phyloP scores from a whole-genome alignment of 306 rosid genomes.

The Prunus mume region DNA sequence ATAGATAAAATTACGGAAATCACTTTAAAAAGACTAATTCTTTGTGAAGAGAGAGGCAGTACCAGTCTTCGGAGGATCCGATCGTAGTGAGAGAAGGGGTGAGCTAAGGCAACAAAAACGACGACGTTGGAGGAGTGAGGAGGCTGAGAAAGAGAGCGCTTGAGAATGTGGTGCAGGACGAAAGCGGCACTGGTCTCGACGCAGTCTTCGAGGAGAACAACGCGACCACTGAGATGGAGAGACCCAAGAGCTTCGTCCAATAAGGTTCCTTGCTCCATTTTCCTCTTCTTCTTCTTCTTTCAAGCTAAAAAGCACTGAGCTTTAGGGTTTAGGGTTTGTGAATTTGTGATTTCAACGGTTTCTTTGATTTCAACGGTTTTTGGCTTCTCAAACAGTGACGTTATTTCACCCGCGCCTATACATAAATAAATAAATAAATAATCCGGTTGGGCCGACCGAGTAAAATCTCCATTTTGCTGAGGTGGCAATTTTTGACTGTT shows the following conservation, averaged over 20 bases:
- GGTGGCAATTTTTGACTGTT: too few relatives aligned
- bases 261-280: slow-evolving; percentile 46
- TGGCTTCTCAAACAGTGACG: background rate
- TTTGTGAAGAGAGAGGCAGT: slow-evolving; percentile 1
- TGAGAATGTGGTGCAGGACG: slow-evolving; percentile 81
- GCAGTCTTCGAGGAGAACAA: slow-evolving; percentile 66
- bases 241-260: slow-evolving; percentile 72
- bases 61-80: slow-evolving; percentile 85
- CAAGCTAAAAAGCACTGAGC: background rate
- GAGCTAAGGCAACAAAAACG: slow-evolving; percentile 69
- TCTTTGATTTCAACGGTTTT: background rate
- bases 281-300: background rate
- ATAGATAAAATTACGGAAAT: background rate
- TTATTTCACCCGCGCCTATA: background rate
- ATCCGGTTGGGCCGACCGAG: too few relatives aligned
- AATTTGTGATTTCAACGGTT: slow-evolving; percentile 1
- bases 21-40: background rate
- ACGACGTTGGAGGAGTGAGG: slow-evolving; percentile 47
- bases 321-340: slow-evolving; percentile 10
- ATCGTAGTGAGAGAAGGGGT: slow-evolving; percentile 73
- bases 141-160: slow-evolving; percentile 51
- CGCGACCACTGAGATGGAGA: slow-evolving; percentile 43
- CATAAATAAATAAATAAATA: too few relatives aligned
- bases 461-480: too few relatives aligned
- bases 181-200: slow-evolving; percentile 80